These are phyloP conservation scores for Sclerotinia spermophila DNA, from an alignment of 2,329 filamentous ascomycete genomes.

Conservation along the genomic window DNA sequence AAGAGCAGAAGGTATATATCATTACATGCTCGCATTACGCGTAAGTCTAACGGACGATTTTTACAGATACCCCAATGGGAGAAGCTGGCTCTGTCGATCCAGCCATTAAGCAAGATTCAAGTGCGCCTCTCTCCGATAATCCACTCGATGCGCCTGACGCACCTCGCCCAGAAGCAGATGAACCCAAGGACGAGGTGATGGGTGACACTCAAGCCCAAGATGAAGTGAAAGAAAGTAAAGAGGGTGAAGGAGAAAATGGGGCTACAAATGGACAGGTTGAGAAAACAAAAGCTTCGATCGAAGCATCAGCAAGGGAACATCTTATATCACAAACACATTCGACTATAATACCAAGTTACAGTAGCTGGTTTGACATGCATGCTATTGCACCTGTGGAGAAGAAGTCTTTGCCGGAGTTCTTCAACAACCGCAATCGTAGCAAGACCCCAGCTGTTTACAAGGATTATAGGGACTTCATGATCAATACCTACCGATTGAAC, in stretches of 20 bases:
- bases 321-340: conserved; percentile 90
- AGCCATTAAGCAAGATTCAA: conserved; percentile 56
- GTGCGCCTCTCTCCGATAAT: conserved; percentile 56
- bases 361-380: conserved; percentile 99
- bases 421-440: conserved; percentile 96
- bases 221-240: conserved; percentile 49
- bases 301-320: conserved; percentile 85
- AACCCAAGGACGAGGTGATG: conserved; percentile 77
- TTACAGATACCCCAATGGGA: conserved; percentile 60
- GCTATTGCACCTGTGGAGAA: conserved; percentile 85
- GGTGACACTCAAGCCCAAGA: conserved; percentile 55
- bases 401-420: conserved; percentile 95
- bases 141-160: conserved; percentile 66
- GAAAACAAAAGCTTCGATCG: conserved; percentile 74
- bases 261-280: conserved; percentile 52
- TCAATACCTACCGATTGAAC: conserved; percentile 97
- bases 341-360: conserved; percentile 96
- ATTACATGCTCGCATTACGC: conserved; percentile 7
- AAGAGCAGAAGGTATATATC: conserved; percentile 46
- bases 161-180: conserved; percentile 58
- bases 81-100: conserved; percentile 46
- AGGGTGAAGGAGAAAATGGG: conserved; percentile 42
- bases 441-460: conserved; percentile 98
- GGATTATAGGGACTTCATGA: conserved; percentile 99
- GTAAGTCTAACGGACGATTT: conserved; percentile 16